Percentiles rank a stretch among this genome's conserved stretches.
Evolutionary conservation across 1,284 basidiomycete genomes (phyloP).

Genomic region (Cryptococcus jaspeensis): DNA sequence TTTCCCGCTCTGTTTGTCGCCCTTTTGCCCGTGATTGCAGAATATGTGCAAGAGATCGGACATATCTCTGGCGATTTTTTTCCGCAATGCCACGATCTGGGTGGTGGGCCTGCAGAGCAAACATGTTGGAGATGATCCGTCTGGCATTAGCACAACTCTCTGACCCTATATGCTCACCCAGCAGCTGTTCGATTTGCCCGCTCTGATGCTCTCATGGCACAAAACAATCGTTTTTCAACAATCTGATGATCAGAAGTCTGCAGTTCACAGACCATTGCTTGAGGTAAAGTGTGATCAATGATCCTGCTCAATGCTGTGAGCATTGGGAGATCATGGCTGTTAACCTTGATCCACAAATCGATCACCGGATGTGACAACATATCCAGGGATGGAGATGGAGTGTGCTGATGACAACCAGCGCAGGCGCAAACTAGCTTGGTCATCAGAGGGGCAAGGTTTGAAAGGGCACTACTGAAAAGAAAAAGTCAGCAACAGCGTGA

Average conservation of each 20-base stretch:
- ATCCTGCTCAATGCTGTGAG: constrained; percentile 18
- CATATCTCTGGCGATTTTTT: constrained; percentile 8
- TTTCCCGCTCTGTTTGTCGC: constrained; percentile 14
- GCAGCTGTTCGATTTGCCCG: constrained; percentile 22
- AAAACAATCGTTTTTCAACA: constrained; percentile 12
- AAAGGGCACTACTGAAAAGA: constrained; percentile 2
- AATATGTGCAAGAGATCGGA: background rate
- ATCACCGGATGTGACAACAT: constrained; percentile 2
- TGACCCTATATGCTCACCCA: constrained; percentile 18
- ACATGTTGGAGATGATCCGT: too few species aligned
- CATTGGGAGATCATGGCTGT: constrained; percentile 9
- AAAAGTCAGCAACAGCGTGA: background rate
- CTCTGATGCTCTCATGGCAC: constrained; percentile 14
- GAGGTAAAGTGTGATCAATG: constrained; percentile 13
- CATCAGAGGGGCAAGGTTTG: background rate
- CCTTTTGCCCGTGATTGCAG: constrained; percentile 5
- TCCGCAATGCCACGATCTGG: constrained; percentile 8
- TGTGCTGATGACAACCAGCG: constrained; percentile 7
- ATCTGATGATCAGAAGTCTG: constrained; percentile 5
- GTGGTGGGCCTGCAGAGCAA: constrained; percentile 1
- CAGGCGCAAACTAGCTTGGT: constrained; percentile 14
- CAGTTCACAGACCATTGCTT: background rate
- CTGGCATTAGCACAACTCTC: constrained; percentile 2
- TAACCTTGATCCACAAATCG: constrained; percentile 13
- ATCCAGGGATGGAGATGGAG: background rate